Evolutionary conservation across 208 protist species (phyloP).

Genomic region (Leishmania amazonensis): DNA sequence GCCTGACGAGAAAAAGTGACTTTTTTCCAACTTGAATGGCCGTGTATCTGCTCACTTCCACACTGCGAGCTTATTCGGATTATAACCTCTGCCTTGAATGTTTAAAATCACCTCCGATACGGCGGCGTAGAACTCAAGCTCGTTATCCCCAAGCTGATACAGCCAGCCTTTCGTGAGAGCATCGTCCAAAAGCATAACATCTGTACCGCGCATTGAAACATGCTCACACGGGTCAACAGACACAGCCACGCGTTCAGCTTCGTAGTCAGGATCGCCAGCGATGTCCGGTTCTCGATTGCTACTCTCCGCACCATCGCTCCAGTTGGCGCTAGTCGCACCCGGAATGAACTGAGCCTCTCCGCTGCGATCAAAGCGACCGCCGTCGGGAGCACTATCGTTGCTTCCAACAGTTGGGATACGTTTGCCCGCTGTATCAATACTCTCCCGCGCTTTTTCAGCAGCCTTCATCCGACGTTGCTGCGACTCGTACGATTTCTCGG

Average conservation of each 20-base stretch:
- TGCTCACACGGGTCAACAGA: conserved; percentile 64
- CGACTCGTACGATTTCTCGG: conserved; percentile 56
- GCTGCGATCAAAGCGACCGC: conserved; percentile 39
- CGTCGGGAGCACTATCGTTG: not conserved
- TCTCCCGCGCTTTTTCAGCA: conserved; percentile 41
- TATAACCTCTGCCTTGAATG: conserved; percentile 73
- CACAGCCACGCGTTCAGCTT: conserved; percentile 31
- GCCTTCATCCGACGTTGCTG: conserved; percentile 47
- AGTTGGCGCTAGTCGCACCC: conserved; percentile 15
- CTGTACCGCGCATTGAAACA: conserved; percentile 80
- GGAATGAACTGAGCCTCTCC: conserved; percentile 81
- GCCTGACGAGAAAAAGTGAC: not conserved
- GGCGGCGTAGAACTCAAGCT: conserved; percentile 70
- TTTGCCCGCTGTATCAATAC: conserved; percentile 26
- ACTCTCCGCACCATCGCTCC: conserved; percentile 12
- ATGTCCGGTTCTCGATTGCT: conserved; percentile 11
- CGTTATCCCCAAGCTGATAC: conserved; percentile 49
- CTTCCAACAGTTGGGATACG: conserved; percentile 2
- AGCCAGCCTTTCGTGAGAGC: conserved; percentile 74
- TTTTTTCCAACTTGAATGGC: not conserved
- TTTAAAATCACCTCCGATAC: conserved; percentile 64
- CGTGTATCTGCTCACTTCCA: conserved; percentile 19
- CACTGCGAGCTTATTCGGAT: conserved; percentile 67
- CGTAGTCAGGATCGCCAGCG: conserved; percentile 27
- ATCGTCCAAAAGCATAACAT: conserved; percentile 88